A percentile compares a stretch with the other conserved stretches of the same genome.
These are phyloP conservation scores for Centrapalus pauciflorus DNA, from an alignment of 129 eudicot genomes.

Conservation along the genomic window DNA sequence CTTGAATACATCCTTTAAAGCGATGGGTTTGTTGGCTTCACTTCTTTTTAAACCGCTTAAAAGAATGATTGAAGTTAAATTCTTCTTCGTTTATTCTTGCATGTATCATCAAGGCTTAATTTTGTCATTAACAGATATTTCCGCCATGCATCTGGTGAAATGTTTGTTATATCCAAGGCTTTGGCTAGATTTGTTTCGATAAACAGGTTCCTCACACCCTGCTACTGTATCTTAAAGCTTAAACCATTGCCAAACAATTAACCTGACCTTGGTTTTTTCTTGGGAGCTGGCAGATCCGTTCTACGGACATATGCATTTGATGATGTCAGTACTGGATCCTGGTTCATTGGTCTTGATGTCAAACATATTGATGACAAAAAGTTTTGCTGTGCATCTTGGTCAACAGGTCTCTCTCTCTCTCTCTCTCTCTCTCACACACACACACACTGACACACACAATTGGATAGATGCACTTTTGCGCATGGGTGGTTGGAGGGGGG, in stretches of 20 bases:
- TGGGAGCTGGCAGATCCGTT: constrained; percentile 53
- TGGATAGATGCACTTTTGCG: neutral
- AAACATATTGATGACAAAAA: constrained; percentile 74
- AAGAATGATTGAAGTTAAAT: neutral
- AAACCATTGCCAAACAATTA: constrained; percentile 7
- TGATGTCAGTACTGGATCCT: constrained; percentile 92
- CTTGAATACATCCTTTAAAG: neutral
- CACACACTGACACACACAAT: neutral
- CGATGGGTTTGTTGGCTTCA: neutral
- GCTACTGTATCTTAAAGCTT: constrained; percentile 3
- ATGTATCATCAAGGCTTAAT: neutral
- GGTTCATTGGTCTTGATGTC: constrained; percentile 95
- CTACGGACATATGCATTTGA: constrained; percentile 95
- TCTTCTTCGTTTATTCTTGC: neutral
- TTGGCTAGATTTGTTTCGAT: constrained; percentile 85
- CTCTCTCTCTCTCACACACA: neutral
- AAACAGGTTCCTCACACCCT: constrained; percentile 49
- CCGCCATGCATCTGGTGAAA: constrained; percentile 96
- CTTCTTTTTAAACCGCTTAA: neutral
- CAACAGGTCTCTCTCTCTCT: constrained; percentile 64
- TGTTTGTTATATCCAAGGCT: constrained; percentile 80
- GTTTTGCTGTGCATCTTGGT: constrained; percentile 95
- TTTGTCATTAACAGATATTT: constrained; percentile 58
- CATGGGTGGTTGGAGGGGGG: too few species aligned
- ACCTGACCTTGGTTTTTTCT: constrained; percentile 2